Conservation (phyloP, 164 flowering plant genomes). For the Santalum album region DNA sequence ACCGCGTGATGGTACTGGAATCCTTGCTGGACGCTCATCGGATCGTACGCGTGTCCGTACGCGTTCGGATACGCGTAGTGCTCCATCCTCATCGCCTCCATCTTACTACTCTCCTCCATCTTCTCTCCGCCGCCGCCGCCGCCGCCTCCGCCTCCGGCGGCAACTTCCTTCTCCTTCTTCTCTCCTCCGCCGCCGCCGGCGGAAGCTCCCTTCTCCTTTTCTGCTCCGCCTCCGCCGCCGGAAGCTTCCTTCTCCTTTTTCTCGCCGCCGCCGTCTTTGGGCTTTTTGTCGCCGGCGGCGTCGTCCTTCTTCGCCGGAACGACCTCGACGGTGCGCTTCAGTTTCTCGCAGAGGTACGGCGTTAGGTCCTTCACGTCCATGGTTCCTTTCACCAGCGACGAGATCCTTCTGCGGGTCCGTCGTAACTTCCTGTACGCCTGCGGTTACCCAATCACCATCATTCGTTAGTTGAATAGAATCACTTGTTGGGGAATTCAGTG, state of each 20-base stretch:
- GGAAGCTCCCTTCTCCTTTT: constrained; percentile 6
- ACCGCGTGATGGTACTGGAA: not conserved
- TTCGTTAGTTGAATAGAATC: too few species aligned
- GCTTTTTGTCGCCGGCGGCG: constrained; percentile 2
- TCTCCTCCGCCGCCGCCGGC: constrained; percentile 10
- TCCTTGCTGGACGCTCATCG: not conserved
- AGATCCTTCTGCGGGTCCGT: constrained; percentile 48
- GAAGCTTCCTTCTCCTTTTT: constrained; percentile 9
- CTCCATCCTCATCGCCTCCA: constrained; percentile 31
- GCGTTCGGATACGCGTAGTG: constrained; percentile 12
- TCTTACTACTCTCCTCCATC: constrained; percentile 9
- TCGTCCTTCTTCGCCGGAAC: constrained; percentile 51
- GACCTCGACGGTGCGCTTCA: constrained; percentile 50
- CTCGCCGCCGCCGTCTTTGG: constrained; percentile 13
- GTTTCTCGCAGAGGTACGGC: constrained; percentile 43
- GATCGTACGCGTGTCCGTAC: constrained; percentile 10
- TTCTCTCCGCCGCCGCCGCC: constrained; percentile 4
- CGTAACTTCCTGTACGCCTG: constrained; percentile 57
- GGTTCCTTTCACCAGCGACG: constrained; percentile 62
- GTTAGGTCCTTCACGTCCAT: constrained; percentile 50
- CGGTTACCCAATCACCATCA: too few species aligned
- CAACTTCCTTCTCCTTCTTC: constrained; percentile 12
- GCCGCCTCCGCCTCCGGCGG: constrained; percentile 11
- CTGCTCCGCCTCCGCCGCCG: constrained; percentile 15
- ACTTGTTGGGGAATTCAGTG: too few species aligned